A percentile compares a stretch with the other conserved stretches of the same genome.
These are phyloP conservation scores for Aphanomyces stellatus DNA, from an alignment of 352 stramenopile species.

Conservation along the genomic window DNA sequence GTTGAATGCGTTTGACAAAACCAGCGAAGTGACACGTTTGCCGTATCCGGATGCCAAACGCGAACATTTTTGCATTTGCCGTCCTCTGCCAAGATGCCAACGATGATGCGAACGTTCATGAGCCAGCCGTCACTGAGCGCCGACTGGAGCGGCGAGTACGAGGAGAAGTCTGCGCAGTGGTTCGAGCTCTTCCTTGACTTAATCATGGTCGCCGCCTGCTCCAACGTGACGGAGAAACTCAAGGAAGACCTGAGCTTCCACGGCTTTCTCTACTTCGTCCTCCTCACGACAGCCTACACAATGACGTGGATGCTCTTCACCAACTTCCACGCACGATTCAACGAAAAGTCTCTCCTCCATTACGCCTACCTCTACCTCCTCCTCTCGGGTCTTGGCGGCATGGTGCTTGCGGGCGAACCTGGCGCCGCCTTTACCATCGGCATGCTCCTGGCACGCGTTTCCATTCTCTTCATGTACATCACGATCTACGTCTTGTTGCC, in stretches of 20 bases:
- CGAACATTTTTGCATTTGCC: too few species aligned
- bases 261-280: background rate
- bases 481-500: background rate
- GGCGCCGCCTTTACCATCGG: conserved; percentile 8
- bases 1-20: too few species aligned
- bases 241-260: conserved; percentile 12
- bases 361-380: conserved; percentile 8
- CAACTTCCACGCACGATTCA: conserved; percentile 12
- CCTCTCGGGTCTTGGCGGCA: conserved; percentile 9
- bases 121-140: background rate
- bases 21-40: too few species aligned
- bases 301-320: conserved; percentile 13
- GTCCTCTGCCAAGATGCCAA: too few species aligned
- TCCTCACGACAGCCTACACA: background rate
- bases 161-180: conserved; percentile 17
- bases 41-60: too few species aligned
- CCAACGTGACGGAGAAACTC: conserved; percentile 4
- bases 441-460: background rate
- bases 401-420: conserved; percentile 14
- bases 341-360: conserved; percentile 13
- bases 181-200: conserved; percentile 20
- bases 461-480: conserved; percentile 1
- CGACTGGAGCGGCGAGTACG: conserved; percentile 17
- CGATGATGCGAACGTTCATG: conserved; percentile 10
- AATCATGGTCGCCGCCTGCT: conserved; percentile 17